Evolutionary conservation across 495 filamentous ascomycete genomes (phyloP).

Genomic region (Podospora appendiculata): DNA sequence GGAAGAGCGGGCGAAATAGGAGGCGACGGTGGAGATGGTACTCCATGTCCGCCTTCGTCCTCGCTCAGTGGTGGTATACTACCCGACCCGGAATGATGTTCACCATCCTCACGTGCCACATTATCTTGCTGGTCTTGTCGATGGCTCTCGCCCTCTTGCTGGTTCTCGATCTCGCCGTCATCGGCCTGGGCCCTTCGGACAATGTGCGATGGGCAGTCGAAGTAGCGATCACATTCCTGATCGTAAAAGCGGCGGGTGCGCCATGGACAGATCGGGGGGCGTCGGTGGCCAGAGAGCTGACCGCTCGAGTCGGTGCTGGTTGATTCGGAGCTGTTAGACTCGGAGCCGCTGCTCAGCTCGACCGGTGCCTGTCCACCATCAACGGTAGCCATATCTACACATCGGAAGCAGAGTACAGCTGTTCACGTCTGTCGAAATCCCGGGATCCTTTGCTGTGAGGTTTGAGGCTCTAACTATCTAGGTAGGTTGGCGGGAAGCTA

Average conservation of each 20-base stretch:
- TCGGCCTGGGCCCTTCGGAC: constrained; percentile 21
- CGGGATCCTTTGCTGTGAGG: too few species aligned
- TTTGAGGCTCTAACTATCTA: too few species aligned
- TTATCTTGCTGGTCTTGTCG: background rate
- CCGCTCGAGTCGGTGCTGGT: background rate
- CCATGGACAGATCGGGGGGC: constrained; percentile 16
- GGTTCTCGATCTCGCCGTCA: constrained; percentile 3
- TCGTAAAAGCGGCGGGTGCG: constrained; percentile 25
- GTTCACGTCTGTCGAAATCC: too few species aligned
- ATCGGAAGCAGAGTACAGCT: background rate
- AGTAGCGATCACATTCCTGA: constrained; percentile 34
- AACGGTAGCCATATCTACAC: constrained; percentile 16
- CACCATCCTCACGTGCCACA: background rate
- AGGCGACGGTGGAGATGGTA: constrained; percentile 1
- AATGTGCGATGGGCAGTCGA: constrained; percentile 35
- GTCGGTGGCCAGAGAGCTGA: background rate
- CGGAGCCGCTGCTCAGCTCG: constrained; percentile 9
- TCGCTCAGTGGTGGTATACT: constrained; percentile 10
- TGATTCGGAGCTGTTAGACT: constrained; percentile 1
- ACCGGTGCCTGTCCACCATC: constrained; percentile 1
- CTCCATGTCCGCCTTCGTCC: background rate
- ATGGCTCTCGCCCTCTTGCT: background rate
- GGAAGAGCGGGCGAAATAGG: background rate
- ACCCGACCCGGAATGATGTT: background rate
- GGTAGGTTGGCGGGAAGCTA: background rate